Evolutionary conservation across 2,329 filamentous ascomycete species (phyloP).

Genomic region (Claviceps sp.): DNA sequence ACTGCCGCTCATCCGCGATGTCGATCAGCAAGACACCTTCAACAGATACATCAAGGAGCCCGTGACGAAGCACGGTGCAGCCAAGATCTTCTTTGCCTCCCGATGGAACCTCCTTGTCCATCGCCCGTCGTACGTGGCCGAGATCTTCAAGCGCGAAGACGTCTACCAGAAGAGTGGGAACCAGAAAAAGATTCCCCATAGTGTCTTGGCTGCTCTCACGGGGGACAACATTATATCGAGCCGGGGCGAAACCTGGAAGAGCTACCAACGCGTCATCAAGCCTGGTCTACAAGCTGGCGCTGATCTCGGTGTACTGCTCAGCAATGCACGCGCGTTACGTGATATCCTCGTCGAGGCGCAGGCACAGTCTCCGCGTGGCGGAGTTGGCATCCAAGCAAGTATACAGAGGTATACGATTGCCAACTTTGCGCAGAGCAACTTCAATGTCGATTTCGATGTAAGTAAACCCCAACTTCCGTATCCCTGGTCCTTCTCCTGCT

Average conservation of each 20-base stretch:
- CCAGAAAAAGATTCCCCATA: constrained; percentile 26
- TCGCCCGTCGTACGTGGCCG: constrained; percentile 27
- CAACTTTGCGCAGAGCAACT: constrained; percentile 20
- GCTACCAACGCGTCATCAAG: constrained; percentile 22
- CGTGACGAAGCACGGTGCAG: constrained; percentile 27
- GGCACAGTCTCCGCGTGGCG: constrained; percentile 9
- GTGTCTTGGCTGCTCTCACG: constrained; percentile 22
- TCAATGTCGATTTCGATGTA: constrained; percentile 14
- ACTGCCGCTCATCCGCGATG: constrained; percentile 26
- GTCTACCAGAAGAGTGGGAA: constrained; percentile 25
- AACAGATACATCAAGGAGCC: constrained; percentile 24
- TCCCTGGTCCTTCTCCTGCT: background rate
- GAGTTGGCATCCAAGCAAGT: constrained; percentile 17
- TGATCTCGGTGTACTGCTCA: constrained; percentile 11
- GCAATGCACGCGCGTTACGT: constrained; percentile 14
- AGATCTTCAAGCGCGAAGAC: constrained; percentile 22
- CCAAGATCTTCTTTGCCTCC: constrained; percentile 34
- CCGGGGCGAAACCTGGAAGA: constrained; percentile 22
- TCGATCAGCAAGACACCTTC: constrained; percentile 29
- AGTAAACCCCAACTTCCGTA: background rate
- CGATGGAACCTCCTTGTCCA: constrained; percentile 35
- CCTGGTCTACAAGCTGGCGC: constrained; percentile 19
- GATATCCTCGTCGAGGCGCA: constrained; percentile 17
- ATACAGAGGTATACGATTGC: constrained; percentile 24
- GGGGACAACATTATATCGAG: constrained; percentile 28